These are phyloP conservation scores for Chlorencoelia australis DNA, from an alignment of 2,329 filamentous ascomycete species.

Conservation along the genomic window DNA sequence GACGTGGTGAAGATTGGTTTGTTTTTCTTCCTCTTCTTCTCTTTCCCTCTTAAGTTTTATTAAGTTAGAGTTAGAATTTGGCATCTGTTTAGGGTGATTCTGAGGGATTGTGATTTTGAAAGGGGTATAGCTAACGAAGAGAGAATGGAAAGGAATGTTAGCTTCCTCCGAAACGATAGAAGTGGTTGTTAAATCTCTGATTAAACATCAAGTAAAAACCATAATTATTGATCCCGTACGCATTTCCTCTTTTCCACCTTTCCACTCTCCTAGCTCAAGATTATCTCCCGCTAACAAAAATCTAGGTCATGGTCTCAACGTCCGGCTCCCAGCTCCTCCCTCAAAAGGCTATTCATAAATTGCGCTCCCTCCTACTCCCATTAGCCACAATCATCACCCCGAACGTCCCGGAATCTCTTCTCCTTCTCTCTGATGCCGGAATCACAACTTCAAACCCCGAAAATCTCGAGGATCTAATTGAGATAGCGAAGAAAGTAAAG, in stretches of 20 bases:
- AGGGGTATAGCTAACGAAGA: no score
- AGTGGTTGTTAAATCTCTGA: slow-evolving; percentile 55
- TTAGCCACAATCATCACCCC: slow-evolving; percentile 62
- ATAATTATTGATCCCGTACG: slow-evolving; percentile 68
- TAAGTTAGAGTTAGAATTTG: no score
- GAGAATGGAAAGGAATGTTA: slow-evolving; percentile 71
- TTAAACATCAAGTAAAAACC: slow-evolving; percentile 43
- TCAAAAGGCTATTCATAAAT: slow-evolving; percentile 47
- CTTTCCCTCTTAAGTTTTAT: no score
- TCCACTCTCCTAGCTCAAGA: background rate
- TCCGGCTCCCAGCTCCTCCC: slow-evolving; percentile 64
- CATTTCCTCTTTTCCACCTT: background rate
- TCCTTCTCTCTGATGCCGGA: slow-evolving; percentile 49
- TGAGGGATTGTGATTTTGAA: no score
- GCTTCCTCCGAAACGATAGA: slow-evolving; percentile 61
- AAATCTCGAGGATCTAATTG: slow-evolving; percentile 55
- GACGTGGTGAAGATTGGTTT: slow-evolving; percentile 89
- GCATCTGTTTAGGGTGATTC: no score
- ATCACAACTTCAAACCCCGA: slow-evolving; percentile 35
- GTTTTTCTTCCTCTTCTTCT: slow-evolving; percentile 30
- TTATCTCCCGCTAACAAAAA: slow-evolving; percentile 6
- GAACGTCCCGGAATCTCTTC: slow-evolving; percentile 64
- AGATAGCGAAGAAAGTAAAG: slow-evolving; percentile 55
- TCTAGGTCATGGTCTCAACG: slow-evolving; percentile 83
- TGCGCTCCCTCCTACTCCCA: slow-evolving; percentile 53